These are phyloP conservation scores for Pseudogymnoascus sp. DNA, from an alignment of 2,329 filamentous ascomycete species.

Conservation along the genomic window DNA sequence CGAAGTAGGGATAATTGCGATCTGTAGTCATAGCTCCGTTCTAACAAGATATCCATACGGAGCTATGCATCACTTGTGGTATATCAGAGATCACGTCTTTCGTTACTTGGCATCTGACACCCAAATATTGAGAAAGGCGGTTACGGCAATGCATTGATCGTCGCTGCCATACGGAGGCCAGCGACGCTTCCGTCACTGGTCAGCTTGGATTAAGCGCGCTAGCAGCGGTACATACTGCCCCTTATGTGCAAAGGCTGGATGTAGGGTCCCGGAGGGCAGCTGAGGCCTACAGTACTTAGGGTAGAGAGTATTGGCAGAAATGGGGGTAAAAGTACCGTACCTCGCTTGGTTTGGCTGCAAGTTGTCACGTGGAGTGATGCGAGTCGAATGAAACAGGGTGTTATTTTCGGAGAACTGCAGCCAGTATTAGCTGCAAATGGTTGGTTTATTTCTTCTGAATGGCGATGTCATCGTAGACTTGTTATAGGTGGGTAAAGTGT, in stretches of 20 bases:
- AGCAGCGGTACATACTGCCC: background rate
- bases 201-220: background rate
- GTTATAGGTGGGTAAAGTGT: background rate
- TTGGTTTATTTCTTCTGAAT: background rate
- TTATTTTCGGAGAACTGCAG: background rate
- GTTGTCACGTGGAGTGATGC: background rate
- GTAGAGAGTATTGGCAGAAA: background rate
- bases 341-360: background rate
- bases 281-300: background rate
- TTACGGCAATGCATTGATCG: background rate
- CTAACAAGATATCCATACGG: background rate
- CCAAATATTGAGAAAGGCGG: background rate
- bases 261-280: background rate
- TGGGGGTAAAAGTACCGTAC: background rate
- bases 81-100: background rate
- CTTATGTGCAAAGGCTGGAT: background rate
- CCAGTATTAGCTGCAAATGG: background rate
- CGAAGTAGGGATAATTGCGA: background rate
- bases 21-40: background rate
- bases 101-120: background rate
- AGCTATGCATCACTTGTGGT: background rate
- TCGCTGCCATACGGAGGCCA: background rate
- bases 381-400: background rate
- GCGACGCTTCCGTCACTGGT: background rate
- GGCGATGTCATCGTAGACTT: background rate